A percentile compares a stretch with the other conserved stretches of the same genome.
Evolutionary conservation across 495 filamentous ascomycete species (phyloP).

Genomic region (Daldinia grandis): DNA sequence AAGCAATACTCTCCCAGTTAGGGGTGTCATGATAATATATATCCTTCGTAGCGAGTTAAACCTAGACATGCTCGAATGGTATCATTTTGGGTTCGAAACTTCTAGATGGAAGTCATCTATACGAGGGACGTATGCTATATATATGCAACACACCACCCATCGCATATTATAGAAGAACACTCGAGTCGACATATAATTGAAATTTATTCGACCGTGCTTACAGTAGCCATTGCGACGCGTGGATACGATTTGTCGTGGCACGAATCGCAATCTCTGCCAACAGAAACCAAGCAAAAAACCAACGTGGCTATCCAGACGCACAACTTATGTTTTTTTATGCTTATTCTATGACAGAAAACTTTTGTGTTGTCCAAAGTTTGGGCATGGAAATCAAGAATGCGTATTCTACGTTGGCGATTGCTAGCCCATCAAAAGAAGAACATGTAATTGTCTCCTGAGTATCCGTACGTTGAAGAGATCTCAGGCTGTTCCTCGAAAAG

Average conservation of each 20-base stretch:
- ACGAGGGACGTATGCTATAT: constrained; percentile 8
- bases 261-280: constrained; percentile 25
- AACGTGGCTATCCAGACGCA: constrained; percentile 29
- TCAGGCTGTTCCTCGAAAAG: neutral
- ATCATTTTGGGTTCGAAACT: neutral
- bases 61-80: neutral
- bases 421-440: constrained; percentile 3
- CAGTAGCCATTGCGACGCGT: constrained; percentile 14
- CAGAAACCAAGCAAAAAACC: constrained; percentile 18
- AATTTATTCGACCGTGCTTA: constrained; percentile 11
- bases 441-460: constrained; percentile 5
- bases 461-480: neutral
- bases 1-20: too few relatives aligned
- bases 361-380: constrained; percentile 14
- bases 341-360: constrained; percentile 1
- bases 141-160: constrained; percentile 14
- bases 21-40: neutral
- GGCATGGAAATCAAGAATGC: constrained; percentile 14
- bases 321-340: constrained; percentile 12
- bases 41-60: neutral
- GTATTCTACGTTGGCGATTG: constrained; percentile 17
- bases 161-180: constrained; percentile 25
- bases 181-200: constrained; percentile 23
- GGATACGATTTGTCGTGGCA: constrained; percentile 36
- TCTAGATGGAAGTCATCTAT: neutral